phyloP scores from a whole-genome alignment of 139 green algal species.

The Auxenochlorella pyrenoidosa region DNA sequence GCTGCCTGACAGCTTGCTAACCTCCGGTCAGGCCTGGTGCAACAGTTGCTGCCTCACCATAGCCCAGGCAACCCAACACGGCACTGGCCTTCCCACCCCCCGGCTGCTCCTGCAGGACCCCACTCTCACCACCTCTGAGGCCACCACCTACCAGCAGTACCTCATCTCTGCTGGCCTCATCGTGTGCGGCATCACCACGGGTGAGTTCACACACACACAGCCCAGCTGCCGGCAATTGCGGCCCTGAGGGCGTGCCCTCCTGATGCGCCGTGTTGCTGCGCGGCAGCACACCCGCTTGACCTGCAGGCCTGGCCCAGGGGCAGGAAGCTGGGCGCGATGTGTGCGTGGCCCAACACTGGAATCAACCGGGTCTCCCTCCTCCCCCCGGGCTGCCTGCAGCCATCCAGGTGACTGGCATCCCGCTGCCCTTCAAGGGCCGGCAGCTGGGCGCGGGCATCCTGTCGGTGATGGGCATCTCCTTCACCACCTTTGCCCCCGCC shows the following conservation, averaged over 20 bases:
- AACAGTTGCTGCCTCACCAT: no score
- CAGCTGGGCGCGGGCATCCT: constrained; percentile 58
- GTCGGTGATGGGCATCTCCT: constrained; percentile 62
- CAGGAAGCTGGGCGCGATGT: background rate
- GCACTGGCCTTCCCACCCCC: no score
- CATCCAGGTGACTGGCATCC: constrained; percentile 20
- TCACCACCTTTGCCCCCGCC: constrained; percentile 37
- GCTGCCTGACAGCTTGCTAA: no score
- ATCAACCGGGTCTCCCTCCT: no score
- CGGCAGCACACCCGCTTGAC: no score
- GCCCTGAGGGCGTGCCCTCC: no score
- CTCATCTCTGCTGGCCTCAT: constrained; percentile 50
- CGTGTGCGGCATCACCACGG: constrained; percentile 63
- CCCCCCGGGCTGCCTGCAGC: no score
- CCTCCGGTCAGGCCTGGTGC: no score
- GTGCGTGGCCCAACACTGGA: background rate
- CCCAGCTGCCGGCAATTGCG: background rate
- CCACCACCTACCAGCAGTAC: constrained; percentile 13
- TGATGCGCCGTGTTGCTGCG: background rate
- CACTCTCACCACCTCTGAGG: background rate
- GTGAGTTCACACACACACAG: background rate
- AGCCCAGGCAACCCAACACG: no score
- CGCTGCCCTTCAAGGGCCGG: constrained; percentile 19
- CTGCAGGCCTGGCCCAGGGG: no score
- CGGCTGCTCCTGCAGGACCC: background rate